Base-by-base conservation (phyloP, 148 eudicot species). In the Persicaria tinctoria region DNA sequence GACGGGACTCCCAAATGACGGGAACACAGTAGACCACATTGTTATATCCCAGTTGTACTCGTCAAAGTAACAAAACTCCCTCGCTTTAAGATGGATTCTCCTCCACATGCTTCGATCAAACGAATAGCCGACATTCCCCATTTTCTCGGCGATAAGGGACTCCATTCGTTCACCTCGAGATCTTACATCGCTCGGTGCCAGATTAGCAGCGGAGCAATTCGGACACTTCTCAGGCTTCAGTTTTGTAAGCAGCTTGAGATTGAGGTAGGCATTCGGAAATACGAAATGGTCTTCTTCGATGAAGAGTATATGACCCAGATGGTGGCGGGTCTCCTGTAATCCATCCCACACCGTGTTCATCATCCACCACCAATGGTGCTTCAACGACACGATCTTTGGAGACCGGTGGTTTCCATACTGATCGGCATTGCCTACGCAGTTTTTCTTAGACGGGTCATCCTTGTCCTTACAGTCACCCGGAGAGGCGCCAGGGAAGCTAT, bases 301-400 rank as follows among this genome's bases (percentile, higher is more conserved):
- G 78, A 94, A 94, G 73, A 94, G 96, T 60, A 94, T 77, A 83
- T 94, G 91, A 68, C 90, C 93, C 3, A 60, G 80, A 71, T 88
- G 91, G 71, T 73, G 77, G 54, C 56, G 70, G 60, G 97, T 94
- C 82, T 94, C 98, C 70, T 79, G 76, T 63, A 94, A 78, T 51
- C 97, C 97, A 76, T 94, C 93, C 98, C 97, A 94, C 10, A 94
- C 90, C 0, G 89, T 90, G 78, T 94, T 94, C 98, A 94, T 90
- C 98, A 94, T 91, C 98, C 98, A 94, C 98, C 98, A 94, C 98
- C 98, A 94, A 79, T 94, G 98, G 85, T 91, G 98, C 83, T 94
- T 94, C 80, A 94, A 79, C 0, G 97, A 91, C 70, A 94, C 98
- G 70, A 91, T 94, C 83, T 86, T 91, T 11, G 96, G 93, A 10